Evolutionary conservation across 1,139 yeast species (phyloP), one percentile per base, ranked within the genome.

Genomic region (Hyphopichia buzzinii): DNA sequence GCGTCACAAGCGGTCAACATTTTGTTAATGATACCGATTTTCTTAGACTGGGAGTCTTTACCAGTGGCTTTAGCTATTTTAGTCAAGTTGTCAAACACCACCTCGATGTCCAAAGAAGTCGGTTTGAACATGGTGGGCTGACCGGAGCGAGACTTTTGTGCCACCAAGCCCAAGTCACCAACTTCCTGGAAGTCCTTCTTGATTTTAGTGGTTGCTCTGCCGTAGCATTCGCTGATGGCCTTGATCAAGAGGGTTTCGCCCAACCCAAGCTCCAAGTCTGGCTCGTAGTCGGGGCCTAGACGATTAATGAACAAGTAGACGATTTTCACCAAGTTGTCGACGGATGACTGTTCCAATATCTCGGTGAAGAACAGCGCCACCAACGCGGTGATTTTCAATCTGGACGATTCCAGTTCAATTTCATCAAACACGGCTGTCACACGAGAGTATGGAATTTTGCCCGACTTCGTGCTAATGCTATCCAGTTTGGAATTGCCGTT

Each of bases 121-220:
- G 97, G 97, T 48, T 86, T 86, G 60, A 90, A 88, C 97, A 92
- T 89, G 2, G 96, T 80, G 2, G 95, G 84, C 54, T 92, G 98
- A 25, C 81, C 86, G 14, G 83, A 74, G 48, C 96, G 72, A 0
- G 96, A 86, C 42, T 79, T 79, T 45, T 82, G 79, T 0, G 99
- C 98, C 39, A 92, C 94, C 19, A 77, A 65, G 0, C 99, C 99
- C 44, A 92, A 71, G 62, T 92, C 99, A 24, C 99, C 99, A 12
- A 75, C 74, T 42, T 84, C 79, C 39, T 79, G 81, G 52, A 83
- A 87, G 40, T 88, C 95, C 26, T 72, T 67, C 55, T 81, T 88
- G 40, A 92, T 76, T 44, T 83, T 87, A 3, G 79, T 64, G 2
- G 79, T 50, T 0, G 89, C 73, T 40, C 96, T 72, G 1, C 98